Conservation (phyloP, 2,329 filamentous ascomycete species). For the Aspergillus texensis region DNA sequence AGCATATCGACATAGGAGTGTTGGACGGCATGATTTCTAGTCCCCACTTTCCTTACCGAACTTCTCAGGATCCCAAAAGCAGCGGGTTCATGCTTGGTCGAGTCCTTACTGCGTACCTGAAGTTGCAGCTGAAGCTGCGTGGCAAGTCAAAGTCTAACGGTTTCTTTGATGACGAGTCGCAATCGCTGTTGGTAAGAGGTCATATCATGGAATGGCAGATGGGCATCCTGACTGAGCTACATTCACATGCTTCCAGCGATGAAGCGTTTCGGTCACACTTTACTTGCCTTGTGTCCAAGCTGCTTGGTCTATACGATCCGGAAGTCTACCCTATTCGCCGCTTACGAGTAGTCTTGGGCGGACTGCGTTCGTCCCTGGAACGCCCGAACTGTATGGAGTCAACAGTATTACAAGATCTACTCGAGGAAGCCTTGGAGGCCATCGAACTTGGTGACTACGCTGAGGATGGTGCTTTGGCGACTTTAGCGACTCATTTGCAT, state of each 20-base stretch:
- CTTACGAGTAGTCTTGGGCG: constrained; percentile 37
- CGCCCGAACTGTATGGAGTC: constrained; percentile 32
- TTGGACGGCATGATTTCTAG: constrained; percentile 35
- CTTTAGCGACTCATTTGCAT: constrained; percentile 31
- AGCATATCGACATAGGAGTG: constrained; percentile 42
- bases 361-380: constrained; percentile 39
- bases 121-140: constrained; percentile 33
- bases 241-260: constrained; percentile 29
- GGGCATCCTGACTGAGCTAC: constrained; percentile 36
- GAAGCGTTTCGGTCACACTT: constrained; percentile 33
- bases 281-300: constrained; percentile 28
- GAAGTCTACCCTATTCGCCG: constrained; percentile 41
- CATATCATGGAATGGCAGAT: constrained; percentile 43
- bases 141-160: constrained; percentile 27
- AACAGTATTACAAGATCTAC: constrained; percentile 27
- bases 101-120: constrained; percentile 40
- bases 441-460: constrained; percentile 23
- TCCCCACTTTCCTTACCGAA: constrained; percentile 27
- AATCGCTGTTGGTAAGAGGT: constrained; percentile 31
- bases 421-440: constrained; percentile 28
- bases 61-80: constrained; percentile 39
- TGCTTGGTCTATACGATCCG: constrained; percentile 39
- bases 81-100: constrained; percentile 40
- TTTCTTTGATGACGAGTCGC: constrained; percentile 35
- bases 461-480: constrained; percentile 31